phyloP scores from a whole-genome alignment of 73 alveolate species.

The Blepharisma japonicum region DNA sequence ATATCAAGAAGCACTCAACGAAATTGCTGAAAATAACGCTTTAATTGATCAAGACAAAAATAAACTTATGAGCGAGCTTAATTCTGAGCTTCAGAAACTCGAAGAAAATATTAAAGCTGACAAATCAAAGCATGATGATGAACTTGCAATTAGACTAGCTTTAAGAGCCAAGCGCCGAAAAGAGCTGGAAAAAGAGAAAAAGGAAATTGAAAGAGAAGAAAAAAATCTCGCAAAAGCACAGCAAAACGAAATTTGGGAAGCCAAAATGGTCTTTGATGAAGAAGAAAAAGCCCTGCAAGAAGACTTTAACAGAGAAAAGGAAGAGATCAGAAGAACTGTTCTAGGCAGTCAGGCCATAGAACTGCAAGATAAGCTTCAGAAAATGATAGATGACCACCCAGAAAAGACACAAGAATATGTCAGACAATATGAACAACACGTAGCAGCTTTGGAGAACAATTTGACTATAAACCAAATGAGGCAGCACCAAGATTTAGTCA shows the following conservation, averaged over 20 bases:
- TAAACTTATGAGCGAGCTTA: constrained; percentile 8
- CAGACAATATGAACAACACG: constrained; percentile 7
- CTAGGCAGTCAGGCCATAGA: neutral
- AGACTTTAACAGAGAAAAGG: neutral
- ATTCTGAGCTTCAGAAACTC: constrained; percentile 5
- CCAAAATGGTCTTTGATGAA: neutral
- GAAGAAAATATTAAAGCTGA: constrained; percentile 1
- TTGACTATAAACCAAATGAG: constrained; percentile 11
- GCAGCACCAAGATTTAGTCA: constrained; percentile 16
- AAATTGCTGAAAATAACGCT: neutral
- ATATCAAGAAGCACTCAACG: constrained; percentile 26
- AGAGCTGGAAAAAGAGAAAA: neutral
- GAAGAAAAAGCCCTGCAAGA: neutral
- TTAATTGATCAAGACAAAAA: constrained; percentile 16
- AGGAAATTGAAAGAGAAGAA: constrained; percentile 8
- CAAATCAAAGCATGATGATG: constrained; percentile 24
- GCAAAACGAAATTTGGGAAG: neutral
- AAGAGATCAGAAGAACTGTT: neutral
- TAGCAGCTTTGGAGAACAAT: neutral
- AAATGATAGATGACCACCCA: neutral
- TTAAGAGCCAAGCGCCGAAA: neutral
- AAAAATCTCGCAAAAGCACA: neutral
- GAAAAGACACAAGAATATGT: constrained; percentile 12
- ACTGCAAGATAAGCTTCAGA: constrained; percentile 13
- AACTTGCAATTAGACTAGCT: neutral